Evolutionary conservation across 805 yeast genomes (phyloP).

Genomic region (Grigorovia jiainica): DNA sequence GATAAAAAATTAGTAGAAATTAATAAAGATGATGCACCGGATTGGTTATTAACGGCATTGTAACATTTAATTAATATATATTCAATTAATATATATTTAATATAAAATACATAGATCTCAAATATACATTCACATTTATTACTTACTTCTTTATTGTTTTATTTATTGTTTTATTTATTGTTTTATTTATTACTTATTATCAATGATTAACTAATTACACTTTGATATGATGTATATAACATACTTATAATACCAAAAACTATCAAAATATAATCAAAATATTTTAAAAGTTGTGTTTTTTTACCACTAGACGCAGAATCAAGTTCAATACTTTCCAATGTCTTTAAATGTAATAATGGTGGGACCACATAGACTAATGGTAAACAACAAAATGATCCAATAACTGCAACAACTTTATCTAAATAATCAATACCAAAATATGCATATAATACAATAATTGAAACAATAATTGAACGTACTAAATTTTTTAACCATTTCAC

Average conservation of each 20-base stretch:
- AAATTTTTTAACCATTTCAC: constrained; percentile 62
- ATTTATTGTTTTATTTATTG: neutral
- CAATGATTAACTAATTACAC: constrained; percentile 23
- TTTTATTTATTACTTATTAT: neutral
- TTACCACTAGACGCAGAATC: neutral
- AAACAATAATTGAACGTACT: constrained; percentile 46
- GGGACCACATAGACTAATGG: constrained; percentile 83
- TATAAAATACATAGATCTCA: neutral
- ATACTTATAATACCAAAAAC: constrained; percentile 51
- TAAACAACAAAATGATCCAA: constrained; percentile 78
- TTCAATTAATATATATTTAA: neutral
- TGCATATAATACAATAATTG: constrained; percentile 47
- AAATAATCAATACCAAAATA: constrained; percentile 58
- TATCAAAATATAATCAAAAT: constrained; percentile 41
- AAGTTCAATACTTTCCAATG: constrained; percentile 31
- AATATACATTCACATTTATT: neutral
- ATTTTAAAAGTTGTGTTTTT: constrained; percentile 17
- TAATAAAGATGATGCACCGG: constrained; percentile 24
- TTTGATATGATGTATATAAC: constrained; percentile 59
- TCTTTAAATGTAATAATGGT: constrained; percentile 59
- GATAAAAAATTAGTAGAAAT: constrained; percentile 26
- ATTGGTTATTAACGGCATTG: constrained; percentile 24
- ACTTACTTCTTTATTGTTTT: neutral
- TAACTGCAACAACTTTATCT: constrained; percentile 68
- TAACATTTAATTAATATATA: neutral